Percentiles rank a stretch among this genome's conserved stretches.
Evolutionary conservation across 148 eudicot species (phyloP).

Genomic region (Drosera capensis): DNA sequence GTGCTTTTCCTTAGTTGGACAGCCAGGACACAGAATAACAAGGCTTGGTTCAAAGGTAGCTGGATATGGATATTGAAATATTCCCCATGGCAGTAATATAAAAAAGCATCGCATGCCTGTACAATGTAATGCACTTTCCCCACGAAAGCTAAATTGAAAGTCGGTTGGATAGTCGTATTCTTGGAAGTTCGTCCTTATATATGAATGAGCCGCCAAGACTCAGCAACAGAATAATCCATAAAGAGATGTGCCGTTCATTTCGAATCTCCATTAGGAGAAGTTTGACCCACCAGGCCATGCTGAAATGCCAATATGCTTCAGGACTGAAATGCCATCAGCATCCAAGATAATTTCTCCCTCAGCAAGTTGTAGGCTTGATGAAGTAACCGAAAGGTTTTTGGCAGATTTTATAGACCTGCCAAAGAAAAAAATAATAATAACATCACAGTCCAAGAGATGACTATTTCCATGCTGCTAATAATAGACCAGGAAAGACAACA

Average conservation of each 20-base stretch:
- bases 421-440: background rate
- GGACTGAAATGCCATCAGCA: slow-evolving; percentile 66
- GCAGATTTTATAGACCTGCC: slow-evolving; percentile 63
- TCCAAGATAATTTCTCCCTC: slow-evolving; percentile 66
- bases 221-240: background rate
- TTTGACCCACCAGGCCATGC: slow-evolving; percentile 74
- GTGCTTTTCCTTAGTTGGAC: too few relatives aligned
- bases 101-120: too few relatives aligned
- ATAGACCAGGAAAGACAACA: background rate
- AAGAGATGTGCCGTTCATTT: background rate
- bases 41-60: too few relatives aligned
- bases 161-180: too few relatives aligned
- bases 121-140: too few relatives aligned
- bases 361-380: slow-evolving; percentile 37
- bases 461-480: background rate
- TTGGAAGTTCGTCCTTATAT: too few relatives aligned
- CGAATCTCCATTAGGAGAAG: background rate
- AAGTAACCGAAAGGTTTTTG: slow-evolving; percentile 29
- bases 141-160: too few relatives aligned
- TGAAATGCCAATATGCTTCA: slow-evolving; percentile 72
- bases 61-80: too few relatives aligned
- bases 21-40: too few relatives aligned
- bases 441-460: background rate
- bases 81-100: too few relatives aligned
- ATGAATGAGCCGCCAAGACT: too few relatives aligned